Percentiles rank a stretch among this genome's conserved stretches.
Conservation (phyloP, 139 green algal species). For the Pseudopediastrum boryanum region DNA sequence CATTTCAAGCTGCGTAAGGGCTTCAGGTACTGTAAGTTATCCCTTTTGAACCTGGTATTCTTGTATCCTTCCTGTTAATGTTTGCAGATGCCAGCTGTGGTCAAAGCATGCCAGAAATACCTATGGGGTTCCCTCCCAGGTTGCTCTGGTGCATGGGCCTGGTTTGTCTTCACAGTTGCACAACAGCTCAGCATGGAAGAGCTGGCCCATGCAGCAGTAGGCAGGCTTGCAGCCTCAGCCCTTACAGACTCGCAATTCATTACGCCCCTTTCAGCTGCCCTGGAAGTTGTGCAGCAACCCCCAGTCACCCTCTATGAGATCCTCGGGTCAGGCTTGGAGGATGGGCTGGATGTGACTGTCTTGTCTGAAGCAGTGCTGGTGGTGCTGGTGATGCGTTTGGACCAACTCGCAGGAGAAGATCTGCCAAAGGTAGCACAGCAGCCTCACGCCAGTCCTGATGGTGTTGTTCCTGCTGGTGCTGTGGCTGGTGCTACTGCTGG, state of each 20-base stretch:
- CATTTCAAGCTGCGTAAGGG: neutral
- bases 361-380: no score
- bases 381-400: neutral
- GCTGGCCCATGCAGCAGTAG: no score
- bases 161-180: no score
- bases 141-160: no score
- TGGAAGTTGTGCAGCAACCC: neutral
- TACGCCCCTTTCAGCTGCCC: no score
- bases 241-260: no score
- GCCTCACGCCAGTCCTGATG: neutral
- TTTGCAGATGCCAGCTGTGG: neutral
- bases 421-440: neutral
- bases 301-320: neutral
- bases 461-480: conserved; percentile 11
- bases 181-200: no score
- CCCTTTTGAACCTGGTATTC: neutral
- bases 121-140: no score
- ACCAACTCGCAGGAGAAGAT: neutral
- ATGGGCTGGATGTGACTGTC: neutral
- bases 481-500: neutral
- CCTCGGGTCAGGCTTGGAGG: neutral
- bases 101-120: neutral
- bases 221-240: no score
- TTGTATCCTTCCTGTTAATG: neutral
- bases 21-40: neutral